Evolutionary conservation across 345 rosid species (phyloP).

Genomic region (Syzygium aromaticum): DNA sequence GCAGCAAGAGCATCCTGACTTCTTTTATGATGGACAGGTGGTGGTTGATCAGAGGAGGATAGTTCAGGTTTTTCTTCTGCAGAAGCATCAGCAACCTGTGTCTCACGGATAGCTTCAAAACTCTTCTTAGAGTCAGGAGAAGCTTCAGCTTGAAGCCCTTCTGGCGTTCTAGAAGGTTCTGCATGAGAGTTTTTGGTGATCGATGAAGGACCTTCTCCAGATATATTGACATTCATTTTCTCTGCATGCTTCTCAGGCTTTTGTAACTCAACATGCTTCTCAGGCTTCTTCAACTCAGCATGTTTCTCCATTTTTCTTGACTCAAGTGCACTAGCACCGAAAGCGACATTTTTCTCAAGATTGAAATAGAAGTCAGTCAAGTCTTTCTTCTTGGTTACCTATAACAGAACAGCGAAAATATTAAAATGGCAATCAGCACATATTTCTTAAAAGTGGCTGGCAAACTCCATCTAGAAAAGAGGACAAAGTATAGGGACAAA

Average conservation of each 20-base stretch:
- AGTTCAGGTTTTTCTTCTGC: conserved; percentile 17
- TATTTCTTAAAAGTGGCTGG: not conserved
- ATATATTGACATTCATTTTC: conserved; percentile 4
- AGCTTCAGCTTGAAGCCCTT: conserved; percentile 10
- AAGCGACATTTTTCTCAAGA: conserved; percentile 74
- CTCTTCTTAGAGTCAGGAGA: conserved; percentile 13
- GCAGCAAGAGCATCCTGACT: conserved; percentile 60
- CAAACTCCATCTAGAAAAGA: not conserved
- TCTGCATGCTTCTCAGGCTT: conserved; percentile 29
- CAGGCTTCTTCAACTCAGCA: conserved; percentile 25
- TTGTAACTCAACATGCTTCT: conserved; percentile 26
- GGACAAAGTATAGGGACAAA: not conserved
- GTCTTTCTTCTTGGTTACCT: conserved; percentile 90
- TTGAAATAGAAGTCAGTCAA: conserved; percentile 82
- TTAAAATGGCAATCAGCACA: not conserved
- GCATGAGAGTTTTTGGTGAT: conserved; percentile 4
- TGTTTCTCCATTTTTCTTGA: conserved; percentile 32
- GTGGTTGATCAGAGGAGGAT: conserved; percentile 26
- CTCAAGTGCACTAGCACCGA: conserved; percentile 42
- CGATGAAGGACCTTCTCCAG: conserved; percentile 7
- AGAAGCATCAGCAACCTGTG: conserved; percentile 10
- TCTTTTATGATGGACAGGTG: conserved; percentile 51
- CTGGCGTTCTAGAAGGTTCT: conserved; percentile 17
- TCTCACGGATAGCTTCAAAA: conserved; percentile 19
- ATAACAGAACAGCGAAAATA: conserved; percentile 5